phyloP scores from a whole-genome alignment of 2,329 filamentous ascomycete species.

The Immersiporthe knoxdaviesiana region DNA sequence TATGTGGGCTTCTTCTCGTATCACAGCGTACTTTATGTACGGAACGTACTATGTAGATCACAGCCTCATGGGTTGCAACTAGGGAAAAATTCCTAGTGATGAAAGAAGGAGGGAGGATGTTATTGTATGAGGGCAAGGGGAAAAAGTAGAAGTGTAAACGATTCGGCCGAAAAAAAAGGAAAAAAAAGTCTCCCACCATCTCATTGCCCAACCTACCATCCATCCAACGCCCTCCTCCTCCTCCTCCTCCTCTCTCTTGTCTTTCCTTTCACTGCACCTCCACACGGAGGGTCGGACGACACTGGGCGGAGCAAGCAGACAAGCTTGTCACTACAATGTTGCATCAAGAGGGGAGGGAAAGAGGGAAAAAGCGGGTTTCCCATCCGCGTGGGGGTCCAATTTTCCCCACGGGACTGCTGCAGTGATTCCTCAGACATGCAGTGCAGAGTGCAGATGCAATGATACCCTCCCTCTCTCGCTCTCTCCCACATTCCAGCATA shows the following conservation, averaged over 20 bases:
- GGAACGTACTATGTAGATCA: not conserved
- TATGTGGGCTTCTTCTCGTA: not conserved
- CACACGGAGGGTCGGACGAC: not conserved
- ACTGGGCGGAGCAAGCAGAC: not conserved
- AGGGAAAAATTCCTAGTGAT: not conserved
- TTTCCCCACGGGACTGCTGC: not conserved
- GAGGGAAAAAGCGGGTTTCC: not conserved
- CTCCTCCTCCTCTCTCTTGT: not conserved
- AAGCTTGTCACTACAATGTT: not conserved
- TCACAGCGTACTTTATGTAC: too few species aligned
- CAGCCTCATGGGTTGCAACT: not conserved
- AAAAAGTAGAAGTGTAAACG: not conserved
- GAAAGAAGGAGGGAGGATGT: not conserved
- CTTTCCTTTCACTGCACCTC: not conserved
- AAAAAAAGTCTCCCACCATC: not conserved
- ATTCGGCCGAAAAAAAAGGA: constrained; percentile 5
- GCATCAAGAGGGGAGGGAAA: not conserved
- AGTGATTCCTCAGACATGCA: not conserved
- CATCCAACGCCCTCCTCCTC: not conserved
- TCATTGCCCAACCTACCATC: not conserved
- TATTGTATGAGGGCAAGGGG: too few species aligned
- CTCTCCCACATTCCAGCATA: not conserved
- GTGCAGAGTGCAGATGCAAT: not conserved
- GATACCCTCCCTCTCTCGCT: not conserved
- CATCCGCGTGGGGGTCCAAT: constrained; percentile 1